Evolutionary conservation across 164 flowering plant genomes (phyloP), one percentile per base, ranked within the genome.

Genomic region (Berberis thunbergii): DNA sequence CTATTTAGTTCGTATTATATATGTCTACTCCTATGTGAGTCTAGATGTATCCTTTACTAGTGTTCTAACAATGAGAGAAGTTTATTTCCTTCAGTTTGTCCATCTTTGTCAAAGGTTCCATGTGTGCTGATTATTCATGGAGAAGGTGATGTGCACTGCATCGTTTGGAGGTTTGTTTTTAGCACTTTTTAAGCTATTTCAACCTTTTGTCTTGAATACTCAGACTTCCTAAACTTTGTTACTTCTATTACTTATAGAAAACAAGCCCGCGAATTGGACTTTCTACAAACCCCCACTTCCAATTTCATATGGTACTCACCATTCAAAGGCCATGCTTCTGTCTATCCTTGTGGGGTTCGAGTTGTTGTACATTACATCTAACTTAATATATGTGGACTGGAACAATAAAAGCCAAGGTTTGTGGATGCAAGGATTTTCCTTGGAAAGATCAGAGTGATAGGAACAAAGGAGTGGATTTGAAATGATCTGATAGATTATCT

Each of bases 401-500:
- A 95, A 95, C 72, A 95, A 95, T 80, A 95, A 95, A 81, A 89
- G 83, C 76, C 99, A 95, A 78, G 99, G 97, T 61, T 75, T 95
- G 66, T 95, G 99, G 97, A 91, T 95, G 97, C 98, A 95, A 86
- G 99, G 99, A 95, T 83, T 95, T 95, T 73, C 97, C 98, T 46
- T 89, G 96, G 97, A 95, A 91, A 75, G 88, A 84, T 67, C 66
- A 77, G 64, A 82, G 72, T 40, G 66, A 64, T 73, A 52, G 69
- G 3, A 71, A 67, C 41, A 78, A 70, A 73, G 80, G 75, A 61
- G 83, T 73, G 84, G 73, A 53, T 95, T 95, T 76, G 97, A 91
- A 81, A 71, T 78, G 98, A 95, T 64, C 73, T 95, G 70, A 54
- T 88, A 67, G 99, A 86, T 69, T 95, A 95, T 78, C 94, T 95